Conservation (phyloP, 768 basidiomycete genomes). For the Podaxis mareebaensis region DNA sequence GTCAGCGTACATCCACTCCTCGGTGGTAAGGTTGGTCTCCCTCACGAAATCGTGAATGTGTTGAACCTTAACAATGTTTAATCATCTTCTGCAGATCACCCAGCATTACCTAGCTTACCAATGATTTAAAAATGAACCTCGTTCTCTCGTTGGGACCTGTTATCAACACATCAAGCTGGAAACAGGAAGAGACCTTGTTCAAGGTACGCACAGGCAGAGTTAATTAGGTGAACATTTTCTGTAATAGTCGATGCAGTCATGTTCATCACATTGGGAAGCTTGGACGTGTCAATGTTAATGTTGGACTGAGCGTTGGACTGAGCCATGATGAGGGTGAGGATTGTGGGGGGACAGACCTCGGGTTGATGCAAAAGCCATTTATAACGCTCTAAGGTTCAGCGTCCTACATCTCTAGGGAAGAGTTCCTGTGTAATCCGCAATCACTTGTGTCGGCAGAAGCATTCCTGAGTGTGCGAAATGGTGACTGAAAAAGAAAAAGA, state of each 20-base stretch:
- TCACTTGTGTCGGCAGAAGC: constrained; percentile 6
- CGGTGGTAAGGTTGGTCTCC: constrained; percentile 75
- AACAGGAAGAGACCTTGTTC: neutral
- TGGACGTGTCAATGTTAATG: constrained; percentile 38
- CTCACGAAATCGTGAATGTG: constrained; percentile 76
- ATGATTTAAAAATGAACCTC: constrained; percentile 43
- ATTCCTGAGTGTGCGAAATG: neutral
- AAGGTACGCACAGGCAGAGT: constrained; percentile 38
- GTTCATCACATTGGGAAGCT: constrained; percentile 40
- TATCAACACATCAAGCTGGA: constrained; percentile 15
- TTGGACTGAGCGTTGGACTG: constrained; percentile 30
- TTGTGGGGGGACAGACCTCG: neutral
- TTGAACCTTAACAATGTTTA: constrained; percentile 39
- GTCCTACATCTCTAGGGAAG: neutral
- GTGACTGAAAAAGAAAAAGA: neutral
- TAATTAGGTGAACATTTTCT: constrained; percentile 38
- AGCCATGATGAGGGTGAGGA: constrained; percentile 8
- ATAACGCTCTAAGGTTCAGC: neutral
- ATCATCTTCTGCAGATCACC: neutral
- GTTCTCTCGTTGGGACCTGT: constrained; percentile 40
- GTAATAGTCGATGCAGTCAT: constrained; percentile 44
- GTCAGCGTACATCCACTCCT: constrained; percentile 74
- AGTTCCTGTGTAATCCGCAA: neutral
- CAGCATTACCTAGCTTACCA: constrained; percentile 28
- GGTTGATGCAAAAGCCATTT: constrained; percentile 3